Percentiles rank a stretch among this genome's conserved stretches.
phyloP scores from a whole-genome alignment of 2,329 filamentous ascomycete species.

The Monilinia aucupariae region DNA sequence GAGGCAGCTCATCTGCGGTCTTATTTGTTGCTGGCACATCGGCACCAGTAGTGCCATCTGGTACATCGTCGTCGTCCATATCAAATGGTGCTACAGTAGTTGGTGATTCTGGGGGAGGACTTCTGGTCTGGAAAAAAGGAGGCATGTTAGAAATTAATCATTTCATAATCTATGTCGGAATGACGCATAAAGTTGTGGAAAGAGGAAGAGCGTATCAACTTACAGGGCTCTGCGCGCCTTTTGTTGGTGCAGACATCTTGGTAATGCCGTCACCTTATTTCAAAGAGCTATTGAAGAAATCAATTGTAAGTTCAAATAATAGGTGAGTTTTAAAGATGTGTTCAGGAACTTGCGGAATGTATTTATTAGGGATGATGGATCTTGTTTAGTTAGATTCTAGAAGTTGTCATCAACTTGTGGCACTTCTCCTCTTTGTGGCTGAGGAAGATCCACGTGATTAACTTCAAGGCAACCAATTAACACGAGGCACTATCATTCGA shows the following conservation, averaged over 20 bases:
- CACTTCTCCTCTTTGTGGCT: slow-evolving; percentile 8
- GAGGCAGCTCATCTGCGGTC: slow-evolving; percentile 43
- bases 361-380: slow-evolving; percentile 7
- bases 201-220: slow-evolving; percentile 6
- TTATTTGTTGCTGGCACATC: slow-evolving; percentile 41
- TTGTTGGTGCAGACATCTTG: slow-evolving; percentile 21
- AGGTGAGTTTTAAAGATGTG: neutral
- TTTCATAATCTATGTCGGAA: slow-evolving; percentile 3
- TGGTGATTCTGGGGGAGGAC: slow-evolving; percentile 49
- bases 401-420: slow-evolving; percentile 9
- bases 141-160: slow-evolving; percentile 1
- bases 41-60: slow-evolving; percentile 50
- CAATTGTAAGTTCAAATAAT: neutral
- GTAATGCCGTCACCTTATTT: neutral
- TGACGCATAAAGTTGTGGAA: slow-evolving; percentile 14
- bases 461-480: neutral
- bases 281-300: neutral
- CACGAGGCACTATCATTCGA: neutral
- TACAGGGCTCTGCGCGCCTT: slow-evolving; percentile 13
- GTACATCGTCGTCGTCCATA: slow-evolving; percentile 65
- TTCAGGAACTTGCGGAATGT: neutral
- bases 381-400: neutral
- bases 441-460: neutral
- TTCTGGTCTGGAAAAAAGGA: slow-evolving; percentile 7
- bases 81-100: slow-evolving; percentile 61